Conservation (phyloP, 2,329 filamentous ascomycete species). For the Drechslerella coelobrocha region DNA sequence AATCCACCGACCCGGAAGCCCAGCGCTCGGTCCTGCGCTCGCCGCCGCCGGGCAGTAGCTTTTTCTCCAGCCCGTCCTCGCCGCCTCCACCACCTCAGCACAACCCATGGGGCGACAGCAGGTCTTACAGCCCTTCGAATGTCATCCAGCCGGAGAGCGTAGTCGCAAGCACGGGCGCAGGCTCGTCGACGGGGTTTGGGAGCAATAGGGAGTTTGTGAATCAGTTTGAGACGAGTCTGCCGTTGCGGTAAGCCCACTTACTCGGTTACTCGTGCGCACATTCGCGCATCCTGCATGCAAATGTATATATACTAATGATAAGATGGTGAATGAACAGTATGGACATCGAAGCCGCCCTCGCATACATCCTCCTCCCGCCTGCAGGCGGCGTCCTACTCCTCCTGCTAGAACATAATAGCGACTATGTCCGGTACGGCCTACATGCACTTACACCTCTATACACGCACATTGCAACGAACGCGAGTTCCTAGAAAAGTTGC, state of each 20-base stretch:
- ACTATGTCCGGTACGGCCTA: slow-evolving; percentile 83
- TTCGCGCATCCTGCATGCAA: not conserved
- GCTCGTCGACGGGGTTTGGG: slow-evolving; percentile 54
- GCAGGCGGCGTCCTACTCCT: slow-evolving; percentile 83
- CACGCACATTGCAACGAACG: slow-evolving; percentile 3
- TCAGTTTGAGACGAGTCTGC: slow-evolving; percentile 90
- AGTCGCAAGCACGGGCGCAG: slow-evolving; percentile 57
- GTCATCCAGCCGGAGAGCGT: slow-evolving; percentile 56
- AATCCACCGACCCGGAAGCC: slow-evolving; percentile 86
- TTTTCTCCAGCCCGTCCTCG: slow-evolving; percentile 28
- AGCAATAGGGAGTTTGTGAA: slow-evolving; percentile 67
- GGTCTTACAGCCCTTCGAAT: slow-evolving; percentile 55
- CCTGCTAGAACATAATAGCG: slow-evolving; percentile 89
- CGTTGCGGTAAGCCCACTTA: slow-evolving; percentile 65
- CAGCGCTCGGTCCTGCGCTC: slow-evolving; percentile 63
- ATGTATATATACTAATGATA: not conserved
- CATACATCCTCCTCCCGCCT: slow-evolving; percentile 84
- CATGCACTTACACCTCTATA: slow-evolving; percentile 54
- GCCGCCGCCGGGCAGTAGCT: slow-evolving; percentile 42
- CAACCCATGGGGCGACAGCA: slow-evolving; percentile 52
- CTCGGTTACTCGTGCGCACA: not conserved
- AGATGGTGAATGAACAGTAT: slow-evolving; percentile 59
- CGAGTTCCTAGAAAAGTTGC: not conserved
- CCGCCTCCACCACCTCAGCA: slow-evolving; percentile 28
- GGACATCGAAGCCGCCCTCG: slow-evolving; percentile 87